A percentile compares a stretch with the other conserved stretches of the same genome.
phyloP scores from a whole-genome alignment of 352 stramenopile genomes.

The Peronospora farinosa region DNA sequence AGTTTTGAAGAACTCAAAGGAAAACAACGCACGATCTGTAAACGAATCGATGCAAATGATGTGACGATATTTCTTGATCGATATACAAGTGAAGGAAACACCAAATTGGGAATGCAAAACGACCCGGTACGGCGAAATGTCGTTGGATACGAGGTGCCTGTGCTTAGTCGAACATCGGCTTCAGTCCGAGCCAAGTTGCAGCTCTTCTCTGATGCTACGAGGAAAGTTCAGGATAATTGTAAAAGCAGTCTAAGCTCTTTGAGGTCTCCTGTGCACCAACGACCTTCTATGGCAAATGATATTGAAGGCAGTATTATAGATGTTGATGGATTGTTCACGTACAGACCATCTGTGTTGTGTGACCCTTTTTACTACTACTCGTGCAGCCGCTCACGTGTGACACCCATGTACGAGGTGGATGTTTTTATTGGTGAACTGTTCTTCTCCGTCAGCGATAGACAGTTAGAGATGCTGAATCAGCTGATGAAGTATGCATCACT shows the following conservation, averaged over 20 bases:
- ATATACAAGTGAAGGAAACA: constrained; percentile 54
- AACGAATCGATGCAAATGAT: constrained; percentile 67
- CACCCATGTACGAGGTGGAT: constrained; percentile 58
- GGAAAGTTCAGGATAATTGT: constrained; percentile 10
- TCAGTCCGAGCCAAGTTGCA: constrained; percentile 51
- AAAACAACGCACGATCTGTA: constrained; percentile 44
- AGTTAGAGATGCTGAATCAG: constrained; percentile 76
- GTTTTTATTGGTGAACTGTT: constrained; percentile 60
- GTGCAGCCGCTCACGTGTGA: constrained; percentile 34
- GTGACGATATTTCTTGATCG: constrained; percentile 81
- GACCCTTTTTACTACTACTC: constrained; percentile 74
- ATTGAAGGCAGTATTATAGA: constrained; percentile 23
- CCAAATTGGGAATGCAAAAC: constrained; percentile 18
- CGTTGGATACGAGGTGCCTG: constrained; percentile 72
- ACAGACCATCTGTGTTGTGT: constrained; percentile 41
- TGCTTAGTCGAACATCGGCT: constrained; percentile 62
- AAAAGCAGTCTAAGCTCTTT: constrained; percentile 16
- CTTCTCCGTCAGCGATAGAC: constrained; percentile 77
- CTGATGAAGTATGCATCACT: constrained; percentile 39
- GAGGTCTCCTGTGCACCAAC: constrained; percentile 12
- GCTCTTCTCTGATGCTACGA: constrained; percentile 32
- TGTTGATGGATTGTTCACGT: constrained; percentile 32
- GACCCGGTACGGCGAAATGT: constrained; percentile 57
- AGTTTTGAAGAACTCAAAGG: constrained; percentile 63
- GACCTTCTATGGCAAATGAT: background rate